Conservation (phyloP, 257 asterid genomes). For the Schizonepeta tenuifolia region DNA sequence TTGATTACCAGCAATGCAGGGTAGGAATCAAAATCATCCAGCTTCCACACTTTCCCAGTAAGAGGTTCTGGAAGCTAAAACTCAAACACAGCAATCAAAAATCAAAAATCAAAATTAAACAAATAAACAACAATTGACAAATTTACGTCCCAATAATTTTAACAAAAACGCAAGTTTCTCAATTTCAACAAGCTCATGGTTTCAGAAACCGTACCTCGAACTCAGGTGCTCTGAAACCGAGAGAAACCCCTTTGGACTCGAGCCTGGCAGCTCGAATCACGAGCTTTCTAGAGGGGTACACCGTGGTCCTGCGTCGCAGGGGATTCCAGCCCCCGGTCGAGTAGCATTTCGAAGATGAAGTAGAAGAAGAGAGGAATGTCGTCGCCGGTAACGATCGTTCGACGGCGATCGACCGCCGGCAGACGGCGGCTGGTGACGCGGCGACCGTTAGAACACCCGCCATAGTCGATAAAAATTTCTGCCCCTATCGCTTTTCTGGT, state of each 20-base stretch:
- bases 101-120: neutral
- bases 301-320: constrained; percentile 37
- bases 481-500: constrained; percentile 21
- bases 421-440: constrained; percentile 40
- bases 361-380: constrained; percentile 23
- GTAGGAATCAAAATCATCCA: constrained; percentile 76
- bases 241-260: constrained; percentile 68
- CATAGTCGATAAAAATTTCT: constrained; percentile 42
- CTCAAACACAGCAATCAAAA: constrained; percentile 7
- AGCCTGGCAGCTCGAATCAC: constrained; percentile 80
- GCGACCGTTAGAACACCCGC: constrained; percentile 58
- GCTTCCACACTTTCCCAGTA: constrained; percentile 79
- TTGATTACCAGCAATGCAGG: constrained; percentile 80
- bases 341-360: constrained; percentile 42
- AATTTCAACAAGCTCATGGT: neutral
- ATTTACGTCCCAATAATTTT: neutral
- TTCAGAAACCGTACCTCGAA: constrained; percentile 60
- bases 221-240: constrained; percentile 82
- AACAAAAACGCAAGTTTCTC: neutral
- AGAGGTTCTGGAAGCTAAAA: constrained; percentile 85
- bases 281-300: constrained; percentile 49
- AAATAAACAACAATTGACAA: neutral
- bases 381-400: constrained; percentile 33
- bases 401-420: constrained; percentile 31
- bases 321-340: constrained; percentile 44